phyloP scores from a whole-genome alignment of 2,329 filamentous ascomycete genomes.

The Aspergillus sp. region DNA sequence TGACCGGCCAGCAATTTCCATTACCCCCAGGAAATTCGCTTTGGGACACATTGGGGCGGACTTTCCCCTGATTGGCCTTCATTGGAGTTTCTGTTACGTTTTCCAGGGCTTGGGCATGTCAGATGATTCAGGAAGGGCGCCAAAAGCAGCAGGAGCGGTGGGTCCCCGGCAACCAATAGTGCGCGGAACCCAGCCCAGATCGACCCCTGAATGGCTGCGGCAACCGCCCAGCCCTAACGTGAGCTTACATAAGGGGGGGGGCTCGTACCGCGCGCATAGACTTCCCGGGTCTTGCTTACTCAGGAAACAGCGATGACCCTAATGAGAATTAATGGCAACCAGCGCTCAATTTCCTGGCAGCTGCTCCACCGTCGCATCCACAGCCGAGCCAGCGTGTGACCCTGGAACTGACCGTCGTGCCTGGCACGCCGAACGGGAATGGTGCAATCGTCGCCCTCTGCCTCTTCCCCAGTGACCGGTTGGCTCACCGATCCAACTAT shows the following conservation, averaged over 20 bases:
- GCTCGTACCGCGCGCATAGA: background rate
- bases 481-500: background rate
- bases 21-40: constrained; percentile 29
- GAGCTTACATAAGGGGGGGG: background rate
- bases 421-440: background rate
- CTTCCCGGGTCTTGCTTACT: background rate
- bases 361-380: background rate
- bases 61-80: constrained; percentile 27
- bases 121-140: constrained; percentile 28
- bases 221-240: background rate
- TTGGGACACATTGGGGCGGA: constrained; percentile 2
- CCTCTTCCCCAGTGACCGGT: background rate
- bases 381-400: background rate
- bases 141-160: background rate
- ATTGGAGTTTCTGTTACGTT: constrained; percentile 40
- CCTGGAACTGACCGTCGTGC: background rate
- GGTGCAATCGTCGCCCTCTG: background rate
- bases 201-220: background rate
- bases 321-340: background rate
- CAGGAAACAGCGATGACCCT: background rate
- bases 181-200: background rate
- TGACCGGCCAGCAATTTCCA: constrained; percentile 23
- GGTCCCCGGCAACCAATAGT: background rate
- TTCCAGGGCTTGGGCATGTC: constrained; percentile 25
- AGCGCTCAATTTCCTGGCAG: background rate